These are phyloP conservation scores for Rhodamnia rubescens DNA, from an alignment of 345 rosid genomes.

Conservation along the genomic window DNA sequence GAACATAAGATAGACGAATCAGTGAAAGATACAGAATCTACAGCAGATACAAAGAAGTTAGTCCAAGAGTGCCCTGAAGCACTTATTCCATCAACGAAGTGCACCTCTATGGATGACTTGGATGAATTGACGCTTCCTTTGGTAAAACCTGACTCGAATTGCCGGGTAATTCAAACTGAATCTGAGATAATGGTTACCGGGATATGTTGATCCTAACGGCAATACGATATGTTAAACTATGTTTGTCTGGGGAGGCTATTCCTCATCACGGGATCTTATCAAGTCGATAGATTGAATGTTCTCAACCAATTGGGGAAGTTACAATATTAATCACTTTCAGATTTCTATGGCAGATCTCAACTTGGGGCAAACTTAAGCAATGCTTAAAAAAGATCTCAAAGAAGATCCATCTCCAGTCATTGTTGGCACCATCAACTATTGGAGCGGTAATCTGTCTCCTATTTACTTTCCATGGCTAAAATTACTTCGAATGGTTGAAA, in stretches of 20 bases:
- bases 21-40: not conserved
- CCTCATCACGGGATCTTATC: not conserved
- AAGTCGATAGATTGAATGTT: not conserved
- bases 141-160: not conserved
- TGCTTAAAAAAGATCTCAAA: not conserved
- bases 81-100: slow-evolving; percentile 5
- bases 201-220: not conserved
- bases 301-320: not conserved
- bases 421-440: slow-evolving; percentile 27
- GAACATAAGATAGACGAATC: not conserved
- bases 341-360: slow-evolving; percentile 7
- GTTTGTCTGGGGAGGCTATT: not conserved
- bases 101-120: not conserved
- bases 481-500: not conserved
- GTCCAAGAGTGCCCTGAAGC: slow-evolving; percentile 5
- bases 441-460: slow-evolving; percentile 17
- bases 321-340: not conserved
- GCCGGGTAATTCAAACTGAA: not conserved
- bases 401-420: slow-evolving; percentile 13
- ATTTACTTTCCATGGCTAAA: not conserved
- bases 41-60: not conserved
- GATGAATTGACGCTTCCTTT: not conserved
- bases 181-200: not conserved
- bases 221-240: not conserved
- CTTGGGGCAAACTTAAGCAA: slow-evolving; percentile 6